Evolutionary conservation across 2,329 filamentous ascomycete species (phyloP).

Genomic region (Mariannaea elegans): DNA sequence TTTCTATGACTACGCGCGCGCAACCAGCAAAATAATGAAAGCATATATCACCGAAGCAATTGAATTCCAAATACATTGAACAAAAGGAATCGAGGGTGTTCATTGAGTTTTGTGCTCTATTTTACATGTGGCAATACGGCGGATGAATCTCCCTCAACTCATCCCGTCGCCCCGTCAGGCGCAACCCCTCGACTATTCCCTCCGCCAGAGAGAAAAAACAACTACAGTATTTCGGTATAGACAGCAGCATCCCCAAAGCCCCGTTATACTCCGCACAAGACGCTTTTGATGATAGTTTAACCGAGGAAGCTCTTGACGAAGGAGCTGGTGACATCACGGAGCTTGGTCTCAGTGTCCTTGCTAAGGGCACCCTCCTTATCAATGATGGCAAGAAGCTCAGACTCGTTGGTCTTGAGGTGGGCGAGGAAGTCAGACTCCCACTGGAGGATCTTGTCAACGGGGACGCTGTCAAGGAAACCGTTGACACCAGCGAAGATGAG

Average conservation of each 20-base stretch:
- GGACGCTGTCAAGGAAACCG: constrained; percentile 88
- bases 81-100: constrained; percentile 70
- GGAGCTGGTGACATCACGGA: constrained; percentile 77
- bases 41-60: not conserved
- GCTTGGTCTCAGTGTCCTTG: constrained; percentile 89
- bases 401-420: constrained; percentile 91
- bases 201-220: constrained; percentile 59
- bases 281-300: constrained; percentile 54
- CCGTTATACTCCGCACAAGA: constrained; percentile 43
- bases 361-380: constrained; percentile 95
- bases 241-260: constrained; percentile 53
- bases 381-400: constrained; percentile 83
- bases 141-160: constrained; percentile 55
- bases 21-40: not conserved
- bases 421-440: constrained; percentile 96
- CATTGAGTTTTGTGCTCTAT: constrained; percentile 70
- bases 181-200: constrained; percentile 56
- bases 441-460: constrained; percentile 87
- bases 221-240: constrained; percentile 57
- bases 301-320: constrained; percentile 94
- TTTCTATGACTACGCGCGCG: not conserved
- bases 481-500: constrained; percentile 99
- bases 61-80: constrained; percentile 39
- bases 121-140: constrained; percentile 68
- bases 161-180: constrained; percentile 57